phyloP scores from a whole-genome alignment of 1,284 basidiomycete species.

The Sporisorium iseilematis-ciliati region DNA sequence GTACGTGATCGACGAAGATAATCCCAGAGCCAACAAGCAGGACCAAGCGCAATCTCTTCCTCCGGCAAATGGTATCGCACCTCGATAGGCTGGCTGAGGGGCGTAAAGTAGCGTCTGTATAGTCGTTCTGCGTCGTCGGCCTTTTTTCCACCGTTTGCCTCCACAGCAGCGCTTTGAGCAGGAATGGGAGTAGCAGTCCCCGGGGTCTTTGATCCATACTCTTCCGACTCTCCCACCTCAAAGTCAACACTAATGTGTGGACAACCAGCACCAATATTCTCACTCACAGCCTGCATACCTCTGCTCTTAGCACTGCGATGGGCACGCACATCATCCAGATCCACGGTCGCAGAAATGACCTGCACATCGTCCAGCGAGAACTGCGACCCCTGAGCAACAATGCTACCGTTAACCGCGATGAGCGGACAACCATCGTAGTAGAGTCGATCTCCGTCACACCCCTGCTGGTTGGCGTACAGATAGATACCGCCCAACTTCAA shows the following conservation, averaged over 20 bases:
- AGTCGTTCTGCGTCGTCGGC: slow-evolving; percentile 20
- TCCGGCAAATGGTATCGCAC: slow-evolving; percentile 88
- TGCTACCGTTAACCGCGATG: slow-evolving; percentile 91
- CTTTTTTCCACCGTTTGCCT: not conserved
- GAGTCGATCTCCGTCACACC: slow-evolving; percentile 95
- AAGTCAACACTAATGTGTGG: slow-evolving; percentile 74
- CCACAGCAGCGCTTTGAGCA: not conserved
- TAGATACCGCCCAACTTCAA: slow-evolving; percentile 97
- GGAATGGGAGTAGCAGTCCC: slow-evolving; percentile 29
- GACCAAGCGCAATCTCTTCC: slow-evolving; percentile 98
- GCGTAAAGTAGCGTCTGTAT: slow-evolving; percentile 40
- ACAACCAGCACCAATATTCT: slow-evolving; percentile 72
- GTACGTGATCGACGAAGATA: slow-evolving; percentile 92
- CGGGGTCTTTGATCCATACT: slow-evolving; percentile 48
- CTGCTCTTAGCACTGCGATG: slow-evolving; percentile 82
- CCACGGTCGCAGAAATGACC: slow-evolving; percentile 92
- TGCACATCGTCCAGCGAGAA: slow-evolving; percentile 96
- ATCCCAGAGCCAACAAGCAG: slow-evolving; percentile 99
- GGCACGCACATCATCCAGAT: slow-evolving; percentile 92
- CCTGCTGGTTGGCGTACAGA: slow-evolving; percentile 98
- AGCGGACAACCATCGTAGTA: slow-evolving; percentile 98
- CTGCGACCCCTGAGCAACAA: slow-evolving; percentile 94
- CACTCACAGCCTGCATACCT: slow-evolving; percentile 85
- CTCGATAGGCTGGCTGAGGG: slow-evolving; percentile 69
- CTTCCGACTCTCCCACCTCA: slow-evolving; percentile 70